A percentile compares a stretch with the other conserved stretches of the same genome.
Evolutionary conservation across 495 filamentous ascomycete genomes (phyloP).

Genomic region (Haplographium delicatum): DNA sequence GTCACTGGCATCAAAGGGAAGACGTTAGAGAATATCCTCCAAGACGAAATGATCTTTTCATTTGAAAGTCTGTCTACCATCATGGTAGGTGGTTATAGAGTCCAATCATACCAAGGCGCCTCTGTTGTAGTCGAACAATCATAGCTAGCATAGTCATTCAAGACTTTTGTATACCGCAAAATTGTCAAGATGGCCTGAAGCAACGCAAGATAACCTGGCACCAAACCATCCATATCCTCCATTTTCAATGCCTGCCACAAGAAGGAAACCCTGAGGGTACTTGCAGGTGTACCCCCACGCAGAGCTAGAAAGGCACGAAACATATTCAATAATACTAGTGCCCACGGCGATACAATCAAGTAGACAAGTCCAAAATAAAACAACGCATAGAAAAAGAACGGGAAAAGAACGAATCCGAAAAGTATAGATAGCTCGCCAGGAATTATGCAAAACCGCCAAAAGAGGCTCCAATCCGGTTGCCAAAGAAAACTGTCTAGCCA

Average conservation of each 20-base stretch:
- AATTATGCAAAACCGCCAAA: not conserved
- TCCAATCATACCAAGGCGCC: conserved; percentile 3
- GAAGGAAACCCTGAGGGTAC: not conserved
- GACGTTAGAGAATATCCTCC: too few species aligned
- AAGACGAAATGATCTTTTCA: not conserved
- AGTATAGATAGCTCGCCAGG: not conserved
- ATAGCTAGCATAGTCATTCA: conserved; percentile 6
- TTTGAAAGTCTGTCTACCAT: not conserved
- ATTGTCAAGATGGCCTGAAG: conserved; percentile 1
- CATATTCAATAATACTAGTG: not conserved
- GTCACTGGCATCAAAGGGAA: too few species aligned
- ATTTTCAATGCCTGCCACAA: not conserved
- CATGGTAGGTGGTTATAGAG: not conserved
- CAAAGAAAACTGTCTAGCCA: conserved; percentile 3
- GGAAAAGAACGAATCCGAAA: not conserved
- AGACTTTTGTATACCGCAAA: conserved; percentile 1
- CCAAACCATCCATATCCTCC: not conserved
- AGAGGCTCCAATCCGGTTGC: not conserved
- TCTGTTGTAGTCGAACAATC: conserved; percentile 2
- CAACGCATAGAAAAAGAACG: not conserved
- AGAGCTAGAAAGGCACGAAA: not conserved
- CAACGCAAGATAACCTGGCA: conserved; percentile 2
- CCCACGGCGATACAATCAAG: not conserved
- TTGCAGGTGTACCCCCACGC: conserved; percentile 1
- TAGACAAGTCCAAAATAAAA: conserved; percentile 1